These are phyloP conservation scores for Xanthoceras sorbifolium DNA, from an alignment of 345 rosid genomes.

Conservation along the genomic window DNA sequence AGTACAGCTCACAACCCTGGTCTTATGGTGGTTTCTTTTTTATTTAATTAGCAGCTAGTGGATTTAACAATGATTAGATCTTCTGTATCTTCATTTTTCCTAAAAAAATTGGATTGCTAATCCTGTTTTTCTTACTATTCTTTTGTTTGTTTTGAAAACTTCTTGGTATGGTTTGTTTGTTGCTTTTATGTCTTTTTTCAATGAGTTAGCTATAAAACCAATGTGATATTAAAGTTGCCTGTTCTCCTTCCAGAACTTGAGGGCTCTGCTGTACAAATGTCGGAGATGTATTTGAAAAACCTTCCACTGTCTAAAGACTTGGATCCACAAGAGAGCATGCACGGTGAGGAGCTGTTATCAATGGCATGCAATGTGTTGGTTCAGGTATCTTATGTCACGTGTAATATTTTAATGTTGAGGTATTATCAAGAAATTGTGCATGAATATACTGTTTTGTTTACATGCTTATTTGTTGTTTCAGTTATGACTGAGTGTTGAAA, in stretches of 20 bases:
- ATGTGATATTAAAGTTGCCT: conserved; percentile 23
- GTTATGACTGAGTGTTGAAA: background rate
- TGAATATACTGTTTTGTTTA: background rate
- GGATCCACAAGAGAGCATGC: conserved; percentile 92
- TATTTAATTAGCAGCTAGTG: background rate
- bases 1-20: background rate
- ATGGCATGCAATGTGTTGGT: conserved; percentile 72
- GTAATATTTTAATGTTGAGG: background rate
- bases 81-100: background rate
- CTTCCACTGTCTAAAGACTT: conserved; percentile 85
- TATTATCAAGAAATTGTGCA: background rate
- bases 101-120: background rate
- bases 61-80: background rate
- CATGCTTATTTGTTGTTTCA: background rate
- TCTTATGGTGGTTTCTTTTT: background rate
- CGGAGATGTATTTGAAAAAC: conserved; percentile 66
- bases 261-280: conserved; percentile 58
- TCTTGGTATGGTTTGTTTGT: background rate
- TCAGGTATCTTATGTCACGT: conserved; percentile 57
- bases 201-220: conserved; percentile 16
- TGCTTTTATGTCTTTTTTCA: conserved; percentile 13
- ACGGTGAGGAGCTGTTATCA: conserved; percentile 90
- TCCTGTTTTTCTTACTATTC: background rate
- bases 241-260: conserved; percentile 57
- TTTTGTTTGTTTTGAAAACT: background rate